Percentiles rank a stretch among this genome's conserved stretches.
Evolutionary conservation across 176 grass and related monocot species (phyloP).

Genomic region (Miscanthus lutarioriparius): DNA sequence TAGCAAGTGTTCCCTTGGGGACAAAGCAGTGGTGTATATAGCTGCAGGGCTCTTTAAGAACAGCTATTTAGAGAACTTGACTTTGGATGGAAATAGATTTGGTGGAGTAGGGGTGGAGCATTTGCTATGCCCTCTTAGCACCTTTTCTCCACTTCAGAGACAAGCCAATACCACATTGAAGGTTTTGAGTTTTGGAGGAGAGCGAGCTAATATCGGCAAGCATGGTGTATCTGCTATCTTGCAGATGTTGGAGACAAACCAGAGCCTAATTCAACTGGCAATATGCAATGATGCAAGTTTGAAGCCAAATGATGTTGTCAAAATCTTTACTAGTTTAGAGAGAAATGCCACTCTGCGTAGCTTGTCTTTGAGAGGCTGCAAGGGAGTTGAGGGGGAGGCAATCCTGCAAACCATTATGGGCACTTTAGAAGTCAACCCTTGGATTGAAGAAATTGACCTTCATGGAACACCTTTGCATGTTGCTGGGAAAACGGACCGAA

Average conservation of each 20-base stretch:
- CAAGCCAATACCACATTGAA: constrained; percentile 78
- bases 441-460: constrained; percentile 97
- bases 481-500: constrained; percentile 53
- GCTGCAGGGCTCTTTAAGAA: constrained; percentile 96
- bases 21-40: constrained; percentile 85
- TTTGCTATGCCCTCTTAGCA: constrained; percentile 78
- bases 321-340: constrained; percentile 78
- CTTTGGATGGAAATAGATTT: constrained; percentile 77
- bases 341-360: constrained; percentile 65
- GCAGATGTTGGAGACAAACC: constrained; percentile 84
- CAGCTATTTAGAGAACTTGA: constrained; percentile 64
- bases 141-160: constrained; percentile 78
- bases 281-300: constrained; percentile 71
- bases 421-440: constrained; percentile 82
- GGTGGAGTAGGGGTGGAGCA: constrained; percentile 79
- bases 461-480: constrained; percentile 74
- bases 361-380: constrained; percentile 72
- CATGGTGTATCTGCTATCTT: constrained; percentile 69
- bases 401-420: constrained; percentile 72
- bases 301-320: constrained; percentile 67
- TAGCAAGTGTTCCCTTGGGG: constrained; percentile 60
- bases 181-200: constrained; percentile 73
- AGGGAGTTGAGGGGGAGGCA: constrained; percentile 71
- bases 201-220: constrained; percentile 50
- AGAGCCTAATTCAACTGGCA: constrained; percentile 58